phyloP scores from a whole-genome alignment of 108 stramenopile species.

The Skeletonema menzelii region DNA sequence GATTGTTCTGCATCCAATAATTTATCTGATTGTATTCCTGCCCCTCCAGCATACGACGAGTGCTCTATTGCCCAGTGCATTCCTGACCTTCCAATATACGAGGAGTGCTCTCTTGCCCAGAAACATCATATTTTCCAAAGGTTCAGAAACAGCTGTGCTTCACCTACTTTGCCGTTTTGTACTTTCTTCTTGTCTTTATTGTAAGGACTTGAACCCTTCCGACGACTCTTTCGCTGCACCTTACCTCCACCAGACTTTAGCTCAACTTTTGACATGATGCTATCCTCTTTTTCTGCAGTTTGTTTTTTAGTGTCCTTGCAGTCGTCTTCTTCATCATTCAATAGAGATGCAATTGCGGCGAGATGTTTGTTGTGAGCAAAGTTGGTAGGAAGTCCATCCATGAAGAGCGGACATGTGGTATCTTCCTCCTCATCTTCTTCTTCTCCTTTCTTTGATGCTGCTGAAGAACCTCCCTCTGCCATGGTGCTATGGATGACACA shows the following conservation, averaged over 20 bases:
- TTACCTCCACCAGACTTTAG: neutral
- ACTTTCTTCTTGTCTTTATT: constrained; percentile 10
- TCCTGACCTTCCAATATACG: too few species aligned
- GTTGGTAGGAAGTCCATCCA: constrained; percentile 64
- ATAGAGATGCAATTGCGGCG: constrained; percentile 70
- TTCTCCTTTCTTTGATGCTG: neutral
- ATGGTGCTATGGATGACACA: neutral
- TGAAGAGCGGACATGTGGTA: constrained; percentile 65
- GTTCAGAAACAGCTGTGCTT: constrained; percentile 79
- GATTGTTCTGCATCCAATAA: too few species aligned
- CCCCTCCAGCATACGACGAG: too few species aligned
- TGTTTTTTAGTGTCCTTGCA: neutral
- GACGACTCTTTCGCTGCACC: constrained; percentile 5
- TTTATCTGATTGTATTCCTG: too few species aligned
- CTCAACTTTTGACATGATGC: neutral
- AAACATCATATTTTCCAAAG: constrained; percentile 60
- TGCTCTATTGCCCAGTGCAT: neutral
- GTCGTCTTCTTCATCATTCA: constrained; percentile 53
- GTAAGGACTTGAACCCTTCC: constrained; percentile 29
- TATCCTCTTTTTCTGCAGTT: constrained; percentile 3
- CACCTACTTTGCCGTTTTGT: constrained; percentile 43
- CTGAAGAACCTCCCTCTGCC: neutral
- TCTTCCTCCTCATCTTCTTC: neutral
- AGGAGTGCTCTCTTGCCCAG: neutral
- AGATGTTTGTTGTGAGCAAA: constrained; percentile 64